These are phyloP conservation scores for Lachnellula occidentalis DNA, from an alignment of 2,329 filamentous ascomycete species.

Conservation along the genomic window DNA sequence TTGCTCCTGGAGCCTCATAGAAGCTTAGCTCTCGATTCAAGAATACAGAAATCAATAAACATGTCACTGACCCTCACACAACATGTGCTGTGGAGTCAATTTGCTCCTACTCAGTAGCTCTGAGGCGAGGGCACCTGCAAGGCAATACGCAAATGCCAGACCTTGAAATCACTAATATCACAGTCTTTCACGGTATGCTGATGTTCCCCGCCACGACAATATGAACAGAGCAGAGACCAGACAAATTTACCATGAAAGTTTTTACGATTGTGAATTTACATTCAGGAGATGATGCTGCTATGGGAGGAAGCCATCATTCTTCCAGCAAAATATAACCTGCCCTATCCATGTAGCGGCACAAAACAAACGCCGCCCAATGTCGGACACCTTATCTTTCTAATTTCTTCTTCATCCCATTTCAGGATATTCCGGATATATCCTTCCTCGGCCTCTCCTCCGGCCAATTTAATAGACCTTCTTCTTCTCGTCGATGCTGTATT, in stretches of 20 bases:
- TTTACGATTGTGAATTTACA: constrained; percentile 9
- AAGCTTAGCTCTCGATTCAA: neutral
- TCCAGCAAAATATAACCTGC: constrained; percentile 1
- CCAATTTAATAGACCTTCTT: constrained; percentile 90
- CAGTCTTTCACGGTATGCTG: neutral
- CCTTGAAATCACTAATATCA: too few species aligned
- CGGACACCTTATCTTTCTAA: constrained; percentile 15
- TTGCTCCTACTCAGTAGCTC: too few species aligned
- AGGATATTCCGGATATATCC: constrained; percentile 2
- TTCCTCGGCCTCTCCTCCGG: constrained; percentile 2
- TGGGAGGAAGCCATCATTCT: constrained; percentile 2
- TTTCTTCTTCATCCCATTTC: constrained; percentile 18
- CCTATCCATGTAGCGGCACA: constrained; percentile 1
- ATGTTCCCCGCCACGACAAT: neutral
- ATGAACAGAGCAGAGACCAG: neutral
- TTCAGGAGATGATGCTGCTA: constrained; percentile 12
- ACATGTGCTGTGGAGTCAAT: too few species aligned
- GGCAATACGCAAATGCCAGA: too few species aligned
- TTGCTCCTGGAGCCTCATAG: neutral
- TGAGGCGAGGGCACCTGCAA: too few species aligned
- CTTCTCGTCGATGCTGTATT: constrained; percentile 99
- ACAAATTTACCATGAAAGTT: neutral
- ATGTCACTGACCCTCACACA: neutral
- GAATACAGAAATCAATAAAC: neutral
- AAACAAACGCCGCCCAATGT: constrained; percentile 26